Base-by-base conservation (phyloP, 164 flowering plant species). In the Magnolia kwangsiensis region DNA sequence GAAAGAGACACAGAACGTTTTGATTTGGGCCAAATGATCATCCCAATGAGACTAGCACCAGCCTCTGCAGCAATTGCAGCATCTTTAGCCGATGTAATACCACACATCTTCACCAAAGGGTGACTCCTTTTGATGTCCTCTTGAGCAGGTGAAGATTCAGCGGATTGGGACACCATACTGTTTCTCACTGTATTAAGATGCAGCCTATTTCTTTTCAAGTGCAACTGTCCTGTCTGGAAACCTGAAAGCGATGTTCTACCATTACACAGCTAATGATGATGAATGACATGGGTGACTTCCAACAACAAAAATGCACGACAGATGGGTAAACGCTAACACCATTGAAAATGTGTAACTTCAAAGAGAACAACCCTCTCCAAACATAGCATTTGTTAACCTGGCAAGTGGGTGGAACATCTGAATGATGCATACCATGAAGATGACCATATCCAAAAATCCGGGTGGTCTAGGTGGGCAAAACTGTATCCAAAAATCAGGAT, bases 1-100 rank as follows among this genome's bases (percentile, higher is more conserved):
- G 90, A 77, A 66, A 90, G 80, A 49, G 99, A 89, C 73, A 96
- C 82, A 2, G 97, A 92, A 55, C 98, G 97, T 78, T 91, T 96
- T 27, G 99, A 92, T 63, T 92, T 87, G 63, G 99, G 99, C 98
- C 98, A 96, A 68, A 96, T 65, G 78, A 92, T 94, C 99, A 92
- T 94, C 75, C 98, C 98, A 63, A 96, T 89, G 74, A 92, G 87
- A 83, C 51, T 74, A 66, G 83, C 85, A 73, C 85, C 85, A 27
- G 85, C 81, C 75, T 83, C 77, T 14, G 76, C 81, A 74, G 85
- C 83, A 50, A 83, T 50, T 31, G 82, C 85, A 21, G 85, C 85
- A 80, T 83, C 85, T 70, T 73, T 80, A 59, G 83, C 81, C 23
- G 85, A 80, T 75, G 85, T 91, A 77, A 92, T 88, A 37, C 98